A percentile compares a stretch with the other conserved stretches of the same genome.
phyloP scores from a whole-genome alignment of 1,139 yeast species.

The Suhomyces wounanorum region DNA sequence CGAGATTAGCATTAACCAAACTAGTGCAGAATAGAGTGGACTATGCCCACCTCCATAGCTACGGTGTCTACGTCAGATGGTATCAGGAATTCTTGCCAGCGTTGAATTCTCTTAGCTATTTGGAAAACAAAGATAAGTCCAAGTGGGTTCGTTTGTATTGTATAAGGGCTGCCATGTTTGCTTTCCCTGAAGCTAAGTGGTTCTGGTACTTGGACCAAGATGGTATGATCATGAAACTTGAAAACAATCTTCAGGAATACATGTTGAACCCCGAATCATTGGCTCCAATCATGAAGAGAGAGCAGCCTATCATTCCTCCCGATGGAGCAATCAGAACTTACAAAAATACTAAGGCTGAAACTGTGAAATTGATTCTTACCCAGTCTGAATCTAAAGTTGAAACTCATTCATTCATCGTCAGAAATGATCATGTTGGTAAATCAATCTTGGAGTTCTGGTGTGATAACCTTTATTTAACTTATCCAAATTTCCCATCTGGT shows the following conservation, averaged over 20 bases:
- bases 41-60: conserved; percentile 72
- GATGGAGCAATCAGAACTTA: conserved; percentile 72
- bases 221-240: conserved; percentile 66
- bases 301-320: conserved; percentile 69
- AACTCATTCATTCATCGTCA: conserved; percentile 67
- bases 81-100: conserved; percentile 73
- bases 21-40: conserved; percentile 80
- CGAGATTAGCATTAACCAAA: conserved; percentile 58
- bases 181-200: conserved; percentile 82
- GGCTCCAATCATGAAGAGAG: conserved; percentile 59
- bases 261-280: conserved; percentile 59
- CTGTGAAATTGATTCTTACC: conserved; percentile 61
- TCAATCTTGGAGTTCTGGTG: conserved; percentile 75
- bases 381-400: conserved; percentile 65
- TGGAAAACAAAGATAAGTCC: conserved; percentile 35
- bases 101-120: conserved; percentile 44
- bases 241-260: conserved; percentile 57
- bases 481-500: conserved; percentile 59
- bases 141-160: conserved; percentile 64
- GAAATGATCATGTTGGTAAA: conserved; percentile 63
- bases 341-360: conserved; percentile 54
- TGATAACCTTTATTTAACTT: conserved; percentile 67
- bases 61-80: conserved; percentile 83
- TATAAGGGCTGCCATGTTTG: conserved; percentile 80
- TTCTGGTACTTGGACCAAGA: conserved; percentile 84